These are phyloP conservation scores for Lachancea kluyveri DNA, from an alignment of 805 yeast genomes.

Conservation along the genomic window DNA sequence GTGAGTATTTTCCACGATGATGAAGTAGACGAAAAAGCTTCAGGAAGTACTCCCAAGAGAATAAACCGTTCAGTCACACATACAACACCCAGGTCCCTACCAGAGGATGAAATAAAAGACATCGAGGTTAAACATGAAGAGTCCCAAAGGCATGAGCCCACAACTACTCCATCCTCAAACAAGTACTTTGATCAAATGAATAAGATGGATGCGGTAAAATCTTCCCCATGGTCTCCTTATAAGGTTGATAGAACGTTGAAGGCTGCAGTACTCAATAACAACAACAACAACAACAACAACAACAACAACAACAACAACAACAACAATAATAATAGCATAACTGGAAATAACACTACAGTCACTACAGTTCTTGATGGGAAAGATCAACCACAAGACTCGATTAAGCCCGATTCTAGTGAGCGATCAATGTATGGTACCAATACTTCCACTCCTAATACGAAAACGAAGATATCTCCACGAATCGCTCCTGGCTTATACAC, in stretches of 20 bases:
- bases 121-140: not conserved
- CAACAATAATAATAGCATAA: not conserved
- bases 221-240: constrained; percentile 27
- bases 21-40: constrained; percentile 3
- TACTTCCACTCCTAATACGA: too few relatives aligned
- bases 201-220: constrained; percentile 3
- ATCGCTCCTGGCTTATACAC: too few relatives aligned
- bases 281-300: not conserved
- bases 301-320: not conserved
- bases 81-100: constrained; percentile 1
- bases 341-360: too few relatives aligned
- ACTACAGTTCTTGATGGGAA: too few relatives aligned
- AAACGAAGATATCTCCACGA: too few relatives aligned
- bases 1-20: too few relatives aligned
- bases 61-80: not conserved
- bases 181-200: not conserved
- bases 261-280: not conserved
- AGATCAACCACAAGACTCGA: too few relatives aligned
- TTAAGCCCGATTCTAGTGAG: too few relatives aligned
- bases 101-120: not conserved
- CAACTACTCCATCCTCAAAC: not conserved
- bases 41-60: constrained; percentile 4
- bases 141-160: not conserved
- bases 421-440: too few relatives aligned
- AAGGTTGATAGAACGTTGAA: constrained; percentile 15